Conservation (phyloP, 2,329 filamentous ascomycete genomes). For the Neopestalotiopsis rosae region DNA sequence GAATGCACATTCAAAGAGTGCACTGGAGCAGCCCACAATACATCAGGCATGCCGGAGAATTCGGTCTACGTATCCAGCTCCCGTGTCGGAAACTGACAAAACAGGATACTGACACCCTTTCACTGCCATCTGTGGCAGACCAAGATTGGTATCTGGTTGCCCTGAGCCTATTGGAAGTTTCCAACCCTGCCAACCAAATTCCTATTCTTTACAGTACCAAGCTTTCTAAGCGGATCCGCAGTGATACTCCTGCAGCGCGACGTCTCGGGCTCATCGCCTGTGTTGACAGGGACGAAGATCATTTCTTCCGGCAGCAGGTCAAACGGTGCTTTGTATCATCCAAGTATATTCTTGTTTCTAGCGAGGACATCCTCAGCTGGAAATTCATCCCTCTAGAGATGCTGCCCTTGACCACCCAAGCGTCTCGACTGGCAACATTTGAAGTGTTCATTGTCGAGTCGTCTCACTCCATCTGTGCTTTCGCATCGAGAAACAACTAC, state of each 20-base stretch:
- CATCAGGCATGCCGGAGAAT: background rate
- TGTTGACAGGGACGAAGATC: background rate
- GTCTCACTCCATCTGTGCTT: background rate
- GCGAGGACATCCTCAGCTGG: background rate
- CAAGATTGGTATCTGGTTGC: background rate
- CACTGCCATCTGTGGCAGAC: background rate
- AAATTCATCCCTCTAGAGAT: background rate
- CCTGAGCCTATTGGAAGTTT: background rate
- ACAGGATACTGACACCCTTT: background rate
- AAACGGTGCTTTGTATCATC: background rate
- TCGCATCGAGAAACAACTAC: background rate
- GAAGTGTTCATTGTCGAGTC: background rate
- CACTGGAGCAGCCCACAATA: background rate
- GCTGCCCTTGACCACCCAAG: background rate
- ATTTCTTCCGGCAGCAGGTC: background rate
- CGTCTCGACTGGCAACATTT: background rate
- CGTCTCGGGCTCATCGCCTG: background rate
- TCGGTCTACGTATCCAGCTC: background rate
- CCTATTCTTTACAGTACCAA: background rate
- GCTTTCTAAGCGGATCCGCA: background rate
- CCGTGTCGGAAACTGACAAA: background rate
- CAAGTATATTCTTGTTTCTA: background rate
- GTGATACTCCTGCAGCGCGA: background rate
- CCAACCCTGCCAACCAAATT: background rate
- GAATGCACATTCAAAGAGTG: too few relatives aligned